Evolutionary conservation across 768 basidiomycete species (phyloP).

Genomic region (Termitomyces sp.): DNA sequence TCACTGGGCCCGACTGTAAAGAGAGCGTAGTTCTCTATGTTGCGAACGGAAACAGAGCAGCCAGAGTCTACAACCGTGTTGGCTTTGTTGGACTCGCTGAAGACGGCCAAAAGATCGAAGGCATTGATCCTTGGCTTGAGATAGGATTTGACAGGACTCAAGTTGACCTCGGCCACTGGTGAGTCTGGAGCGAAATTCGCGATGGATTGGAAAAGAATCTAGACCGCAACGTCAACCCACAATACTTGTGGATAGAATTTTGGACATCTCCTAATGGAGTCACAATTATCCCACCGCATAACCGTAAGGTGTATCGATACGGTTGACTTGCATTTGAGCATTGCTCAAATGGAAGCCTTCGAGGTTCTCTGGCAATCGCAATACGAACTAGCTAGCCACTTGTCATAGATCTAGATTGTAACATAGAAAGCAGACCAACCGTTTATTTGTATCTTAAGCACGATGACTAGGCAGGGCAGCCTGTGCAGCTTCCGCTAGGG

Average conservation of each 20-base stretch:
- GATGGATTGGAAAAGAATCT: not conserved
- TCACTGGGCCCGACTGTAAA: conserved; percentile 23
- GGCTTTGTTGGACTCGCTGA: conserved; percentile 56
- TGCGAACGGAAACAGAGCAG: conserved; percentile 47
- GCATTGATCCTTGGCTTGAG: conserved; percentile 50
- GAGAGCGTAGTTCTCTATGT: conserved; percentile 60
- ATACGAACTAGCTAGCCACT: not conserved
- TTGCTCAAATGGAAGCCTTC: not conserved
- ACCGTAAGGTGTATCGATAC: not conserved
- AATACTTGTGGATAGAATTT: not conserved
- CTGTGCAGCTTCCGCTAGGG: conserved; percentile 36
- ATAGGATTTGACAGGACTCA: conserved; percentile 48
- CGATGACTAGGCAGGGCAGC: conserved; percentile 17
- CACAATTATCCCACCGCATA: not conserved
- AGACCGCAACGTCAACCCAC: not conserved
- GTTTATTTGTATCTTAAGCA: not conserved
- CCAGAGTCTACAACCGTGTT: conserved; percentile 56
- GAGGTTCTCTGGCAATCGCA: not conserved
- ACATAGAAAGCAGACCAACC: not conserved
- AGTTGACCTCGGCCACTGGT: conserved; percentile 67
- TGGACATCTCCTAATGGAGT: too few species aligned
- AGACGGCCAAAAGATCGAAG: conserved; percentile 26
- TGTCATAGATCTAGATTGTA: not conserved
- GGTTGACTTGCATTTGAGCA: not conserved
- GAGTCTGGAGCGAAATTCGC: conserved; percentile 10